Evolutionary conservation across 169 alveolate genomes (phyloP).

Genomic region (Plasmodium sp.): DNA sequence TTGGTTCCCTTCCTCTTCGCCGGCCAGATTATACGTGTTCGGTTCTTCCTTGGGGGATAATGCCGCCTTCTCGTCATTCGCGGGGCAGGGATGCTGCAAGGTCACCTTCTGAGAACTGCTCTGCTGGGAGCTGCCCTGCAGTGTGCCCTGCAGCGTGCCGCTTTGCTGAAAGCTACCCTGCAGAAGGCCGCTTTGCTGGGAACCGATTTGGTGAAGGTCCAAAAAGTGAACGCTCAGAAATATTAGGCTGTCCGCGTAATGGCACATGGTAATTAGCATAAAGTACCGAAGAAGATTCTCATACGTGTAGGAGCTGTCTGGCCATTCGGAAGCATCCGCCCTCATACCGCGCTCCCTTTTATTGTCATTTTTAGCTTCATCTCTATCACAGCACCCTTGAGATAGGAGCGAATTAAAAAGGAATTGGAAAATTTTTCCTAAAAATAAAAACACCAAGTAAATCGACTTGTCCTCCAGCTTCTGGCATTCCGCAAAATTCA

Average conservation of each 20-base stretch:
- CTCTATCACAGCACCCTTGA: not conserved
- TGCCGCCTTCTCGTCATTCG: not conserved
- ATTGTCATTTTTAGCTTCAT: not conserved
- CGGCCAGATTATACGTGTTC: not conserved
- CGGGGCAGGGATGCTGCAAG: not conserved
- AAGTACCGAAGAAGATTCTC: constrained; percentile 4
- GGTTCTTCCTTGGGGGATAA: not conserved
- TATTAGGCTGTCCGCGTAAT: constrained; percentile 48
- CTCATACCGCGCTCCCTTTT: not conserved
- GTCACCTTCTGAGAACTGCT: not conserved
- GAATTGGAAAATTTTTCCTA: constrained; percentile 43
- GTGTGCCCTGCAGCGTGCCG: not conserved
- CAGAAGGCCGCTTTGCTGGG: not conserved
- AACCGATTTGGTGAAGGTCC: not conserved
- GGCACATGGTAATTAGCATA: constrained; percentile 36
- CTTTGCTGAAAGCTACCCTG: not conserved
- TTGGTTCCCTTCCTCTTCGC: not conserved
- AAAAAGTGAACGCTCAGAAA: constrained; percentile 23
- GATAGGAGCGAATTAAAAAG: constrained; percentile 33
- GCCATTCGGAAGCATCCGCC: not conserved
- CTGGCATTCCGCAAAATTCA: constrained; percentile 7
- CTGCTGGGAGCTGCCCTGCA: not conserved
- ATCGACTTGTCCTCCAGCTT: constrained; percentile 45
- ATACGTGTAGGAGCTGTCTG: not conserved
- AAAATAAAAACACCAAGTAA: constrained; percentile 52